Evolutionary conservation across 352 stramenopile species (phyloP).

Genomic region (Phytophthora sansomeana): DNA sequence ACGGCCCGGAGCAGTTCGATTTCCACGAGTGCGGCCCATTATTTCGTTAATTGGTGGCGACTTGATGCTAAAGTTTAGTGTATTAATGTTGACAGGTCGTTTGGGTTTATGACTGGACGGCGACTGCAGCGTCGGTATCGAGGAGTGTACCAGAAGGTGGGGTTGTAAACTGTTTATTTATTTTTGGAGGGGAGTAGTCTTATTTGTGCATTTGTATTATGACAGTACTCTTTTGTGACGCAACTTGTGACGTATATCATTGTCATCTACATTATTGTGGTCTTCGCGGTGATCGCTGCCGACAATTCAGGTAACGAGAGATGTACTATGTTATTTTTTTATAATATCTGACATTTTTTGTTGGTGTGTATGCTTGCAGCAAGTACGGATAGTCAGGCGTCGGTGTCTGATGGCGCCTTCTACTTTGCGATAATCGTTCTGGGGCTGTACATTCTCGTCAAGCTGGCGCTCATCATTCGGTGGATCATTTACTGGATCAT

Average conservation of each 20-base stretch:
- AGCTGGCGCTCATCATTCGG: conserved; percentile 77
- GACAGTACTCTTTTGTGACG: conserved; percentile 56
- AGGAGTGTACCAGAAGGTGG: conserved; percentile 65
- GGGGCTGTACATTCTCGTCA: conserved; percentile 70
- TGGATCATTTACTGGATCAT: conserved; percentile 90
- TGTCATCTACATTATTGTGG: conserved; percentile 59
- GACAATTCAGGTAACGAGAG: conserved; percentile 28
- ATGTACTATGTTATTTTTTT: not conserved
- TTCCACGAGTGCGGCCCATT: conserved; percentile 38
- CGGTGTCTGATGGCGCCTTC: conserved; percentile 57
- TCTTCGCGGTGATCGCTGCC: conserved; percentile 49
- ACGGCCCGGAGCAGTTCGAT: conserved; percentile 50
- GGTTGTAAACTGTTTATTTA: not conserved
- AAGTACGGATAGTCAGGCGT: conserved; percentile 22
- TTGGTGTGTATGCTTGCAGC: not conserved
- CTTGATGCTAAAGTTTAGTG: not conserved
- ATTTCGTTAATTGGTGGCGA: not conserved
- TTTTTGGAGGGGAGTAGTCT: not conserved
- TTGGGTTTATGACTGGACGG: conserved; percentile 65
- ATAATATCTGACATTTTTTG: conserved; percentile 2
- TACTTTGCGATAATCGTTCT: conserved; percentile 54
- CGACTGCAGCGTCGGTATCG: conserved; percentile 60
- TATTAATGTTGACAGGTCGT: conserved; percentile 42
- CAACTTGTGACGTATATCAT: conserved; percentile 65
- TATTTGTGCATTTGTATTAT: not conserved